Evolutionary conservation across 140 eudicot species (phyloP).

Genomic region (Ambrosia hybrid): DNA sequence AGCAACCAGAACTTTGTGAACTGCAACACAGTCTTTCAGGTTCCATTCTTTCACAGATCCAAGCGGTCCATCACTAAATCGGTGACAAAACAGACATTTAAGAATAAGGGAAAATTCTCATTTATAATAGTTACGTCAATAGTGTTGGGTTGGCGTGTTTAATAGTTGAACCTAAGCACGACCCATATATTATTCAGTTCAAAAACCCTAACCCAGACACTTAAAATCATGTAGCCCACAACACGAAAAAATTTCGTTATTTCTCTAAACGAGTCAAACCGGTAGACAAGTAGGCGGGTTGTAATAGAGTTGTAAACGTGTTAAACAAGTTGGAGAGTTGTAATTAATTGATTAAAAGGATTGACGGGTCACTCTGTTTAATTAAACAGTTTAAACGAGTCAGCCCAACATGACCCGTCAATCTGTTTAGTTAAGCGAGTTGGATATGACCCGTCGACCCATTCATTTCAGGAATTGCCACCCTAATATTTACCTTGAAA

Average conservation of each 20-base stretch:
- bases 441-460: background rate
- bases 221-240: too few species aligned
- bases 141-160: background rate
- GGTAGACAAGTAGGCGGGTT: too few species aligned
- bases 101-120: background rate
- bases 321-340: too few species aligned
- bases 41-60: slow-evolving; percentile 57
- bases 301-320: too few species aligned
- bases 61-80: slow-evolving; percentile 47
- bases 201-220: too few species aligned
- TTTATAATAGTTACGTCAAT: background rate
- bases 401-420: background rate
- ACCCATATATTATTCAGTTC: too few species aligned
- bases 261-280: too few species aligned
- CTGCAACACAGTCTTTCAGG: slow-evolving; percentile 74
- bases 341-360: too few species aligned
- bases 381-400: background rate
- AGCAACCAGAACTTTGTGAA: slow-evolving; percentile 61
- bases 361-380: background rate
- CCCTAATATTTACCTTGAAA: slow-evolving; percentile 42
- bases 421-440: too few species aligned
- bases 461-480: background rate
- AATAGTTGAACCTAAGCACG: background rate
- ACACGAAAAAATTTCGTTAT: too few species aligned
- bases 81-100: slow-evolving; percentile 16